A percentile compares a stretch with the other conserved stretches of the same genome.
These are phyloP conservation scores for Ilyonectria destructans DNA, from an alignment of 2,329 filamentous ascomycete genomes.

Conservation along the genomic window DNA sequence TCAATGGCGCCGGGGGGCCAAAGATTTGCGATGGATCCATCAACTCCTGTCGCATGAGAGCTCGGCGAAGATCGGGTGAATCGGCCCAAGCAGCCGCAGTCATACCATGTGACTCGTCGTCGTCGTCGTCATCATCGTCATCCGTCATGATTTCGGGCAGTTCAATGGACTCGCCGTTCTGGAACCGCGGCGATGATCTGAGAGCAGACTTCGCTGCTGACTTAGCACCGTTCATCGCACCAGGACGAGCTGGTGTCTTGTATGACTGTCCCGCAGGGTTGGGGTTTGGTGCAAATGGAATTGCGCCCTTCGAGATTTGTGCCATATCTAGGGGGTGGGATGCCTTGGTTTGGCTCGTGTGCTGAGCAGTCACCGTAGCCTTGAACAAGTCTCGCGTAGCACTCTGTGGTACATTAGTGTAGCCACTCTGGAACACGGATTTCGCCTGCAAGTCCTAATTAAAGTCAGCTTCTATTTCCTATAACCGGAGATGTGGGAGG, in stretches of 20 bases:
- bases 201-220: conserved; percentile 73
- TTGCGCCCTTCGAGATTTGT: conserved; percentile 90
- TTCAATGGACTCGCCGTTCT: conserved; percentile 90
- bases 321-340: conserved; percentile 85
- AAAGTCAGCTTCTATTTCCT: conserved; percentile 53
- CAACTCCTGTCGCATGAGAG: conserved; percentile 86
- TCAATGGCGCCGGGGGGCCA: conserved; percentile 87
- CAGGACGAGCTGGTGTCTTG: conserved; percentile 80
- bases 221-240: conserved; percentile 61
- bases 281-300: conserved; percentile 85
- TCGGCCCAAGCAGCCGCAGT: conserved; percentile 88
- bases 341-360: conserved; percentile 75
- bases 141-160: conserved; percentile 97
- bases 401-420: conserved; percentile 71
- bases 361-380: conserved; percentile 76
- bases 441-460: conserved; percentile 74
- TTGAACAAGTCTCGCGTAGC: conserved; percentile 75
- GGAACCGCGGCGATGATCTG: conserved; percentile 86
- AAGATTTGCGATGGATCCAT: conserved; percentile 91
- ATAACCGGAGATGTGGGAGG: not conserved
- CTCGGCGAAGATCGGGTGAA: conserved; percentile 83
- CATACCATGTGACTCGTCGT: conserved; percentile 69
- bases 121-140: conserved; percentile 87
- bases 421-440: conserved; percentile 73
- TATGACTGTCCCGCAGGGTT: conserved; percentile 70